These are phyloP conservation scores for Phialophora tarda DNA, from an alignment of 2,329 filamentous ascomycete species.

Conservation along the genomic window DNA sequence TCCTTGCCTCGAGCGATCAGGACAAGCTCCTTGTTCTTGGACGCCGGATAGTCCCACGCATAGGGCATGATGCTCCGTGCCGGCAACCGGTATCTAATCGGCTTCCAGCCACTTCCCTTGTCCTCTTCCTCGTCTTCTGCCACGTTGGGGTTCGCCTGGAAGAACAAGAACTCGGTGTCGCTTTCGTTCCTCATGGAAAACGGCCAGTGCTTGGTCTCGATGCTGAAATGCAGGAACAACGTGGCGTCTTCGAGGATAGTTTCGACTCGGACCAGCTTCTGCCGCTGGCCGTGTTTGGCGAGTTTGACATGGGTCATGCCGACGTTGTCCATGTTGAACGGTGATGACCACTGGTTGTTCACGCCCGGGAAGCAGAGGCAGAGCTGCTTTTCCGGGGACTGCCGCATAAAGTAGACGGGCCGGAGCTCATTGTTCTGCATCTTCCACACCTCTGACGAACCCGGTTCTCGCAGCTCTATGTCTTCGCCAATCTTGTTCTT, in stretches of 20 bases:
- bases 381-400: slow-evolving; percentile 81
- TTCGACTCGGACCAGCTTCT: slow-evolving; percentile 85
- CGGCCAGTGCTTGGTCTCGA: slow-evolving; percentile 95
- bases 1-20: slow-evolving; percentile 80
- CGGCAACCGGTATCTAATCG: slow-evolving; percentile 88
- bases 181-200: slow-evolving; percentile 99
- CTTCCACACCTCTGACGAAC: slow-evolving; percentile 82
- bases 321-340: slow-evolving; percentile 95
- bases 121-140: slow-evolving; percentile 86
- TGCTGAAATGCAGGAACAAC: slow-evolving; percentile 86
- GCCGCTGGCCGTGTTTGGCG: slow-evolving; percentile 85
- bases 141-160: slow-evolving; percentile 88
- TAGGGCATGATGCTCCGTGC: slow-evolving; percentile 98
- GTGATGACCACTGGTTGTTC: slow-evolving; percentile 96
- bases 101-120: slow-evolving; percentile 80
- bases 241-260: slow-evolving; percentile 91
- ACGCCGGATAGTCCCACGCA: slow-evolving; percentile 97
- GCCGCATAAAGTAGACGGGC: slow-evolving; percentile 87
- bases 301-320: slow-evolving; percentile 93
- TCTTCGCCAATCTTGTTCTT: slow-evolving; percentile 92
- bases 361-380: slow-evolving; percentile 91
- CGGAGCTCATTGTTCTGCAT: slow-evolving; percentile 79
- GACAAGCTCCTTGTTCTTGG: slow-evolving; percentile 93
- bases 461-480: slow-evolving; percentile 87
- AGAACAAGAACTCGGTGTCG: slow-evolving; percentile 95